Evolutionary conservation across 495 filamentous ascomycete genomes (phyloP).

Genomic region (Bryoglossum gracile): DNA sequence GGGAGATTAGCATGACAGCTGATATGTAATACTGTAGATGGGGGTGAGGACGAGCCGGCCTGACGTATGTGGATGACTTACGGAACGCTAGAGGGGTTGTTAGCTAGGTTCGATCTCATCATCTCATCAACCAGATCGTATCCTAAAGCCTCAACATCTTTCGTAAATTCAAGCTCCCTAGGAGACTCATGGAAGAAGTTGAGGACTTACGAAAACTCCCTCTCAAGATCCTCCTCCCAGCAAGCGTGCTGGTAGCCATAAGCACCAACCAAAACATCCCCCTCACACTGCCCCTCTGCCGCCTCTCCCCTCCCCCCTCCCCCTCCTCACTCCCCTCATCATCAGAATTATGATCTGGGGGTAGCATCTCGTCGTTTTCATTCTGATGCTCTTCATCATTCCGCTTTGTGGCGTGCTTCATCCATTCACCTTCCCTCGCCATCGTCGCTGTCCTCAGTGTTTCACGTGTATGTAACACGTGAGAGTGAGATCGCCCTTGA

Average conservation of each 20-base stretch:
- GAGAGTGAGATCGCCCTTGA: too few relatives aligned
- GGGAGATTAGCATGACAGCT: neutral
- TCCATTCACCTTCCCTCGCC: neutral
- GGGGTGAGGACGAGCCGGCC: neutral
- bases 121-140: too few relatives aligned
- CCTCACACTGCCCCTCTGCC: constrained; percentile 1
- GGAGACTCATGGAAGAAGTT: neutral
- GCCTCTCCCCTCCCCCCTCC: neutral
- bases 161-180: too few relatives aligned
- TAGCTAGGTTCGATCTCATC: too few relatives aligned
- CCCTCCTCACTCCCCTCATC: neutral
- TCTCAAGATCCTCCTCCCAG: constrained; percentile 15
- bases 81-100: too few relatives aligned
- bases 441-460: too few relatives aligned
- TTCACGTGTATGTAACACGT: too few relatives aligned
- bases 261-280: constrained; percentile 11
- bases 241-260: constrained; percentile 7
- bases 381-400: neutral
- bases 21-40: neutral
- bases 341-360: constrained; percentile 8
- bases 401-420: neutral
- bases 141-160: too few relatives aligned
- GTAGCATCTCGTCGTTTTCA: constrained; percentile 4
- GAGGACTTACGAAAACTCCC: constrained; percentile 19
- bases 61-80: too few relatives aligned